phyloP scores from a whole-genome alignment of 2,329 filamentous ascomycete species.

The Monosporascus sp. region DNA sequence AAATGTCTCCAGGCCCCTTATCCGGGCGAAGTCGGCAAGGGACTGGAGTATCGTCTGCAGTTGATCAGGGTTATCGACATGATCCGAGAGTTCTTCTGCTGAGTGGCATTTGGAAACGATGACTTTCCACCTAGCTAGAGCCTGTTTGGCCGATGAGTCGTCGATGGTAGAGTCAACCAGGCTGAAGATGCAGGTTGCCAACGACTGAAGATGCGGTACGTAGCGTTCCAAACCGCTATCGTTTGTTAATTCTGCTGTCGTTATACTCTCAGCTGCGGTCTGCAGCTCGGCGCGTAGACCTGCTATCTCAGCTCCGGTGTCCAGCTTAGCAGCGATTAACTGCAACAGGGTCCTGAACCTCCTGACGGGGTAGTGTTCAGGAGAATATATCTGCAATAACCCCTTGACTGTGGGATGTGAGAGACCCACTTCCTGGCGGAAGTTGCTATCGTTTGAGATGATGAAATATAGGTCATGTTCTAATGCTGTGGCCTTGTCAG shows the following conservation, averaged over 20 bases:
- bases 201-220: slow-evolving; percentile 43
- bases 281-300: slow-evolving; percentile 37
- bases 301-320: slow-evolving; percentile 33
- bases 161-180: slow-evolving; percentile 36
- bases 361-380: slow-evolving; percentile 47
- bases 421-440: slow-evolving; percentile 31
- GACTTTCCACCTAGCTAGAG: slow-evolving; percentile 40
- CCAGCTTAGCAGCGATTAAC: slow-evolving; percentile 45
- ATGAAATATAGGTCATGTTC: slow-evolving; percentile 56
- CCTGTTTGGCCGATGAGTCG: slow-evolving; percentile 26
- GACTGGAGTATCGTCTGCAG: slow-evolving; percentile 48
- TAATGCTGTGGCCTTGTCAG: slow-evolving; percentile 52
- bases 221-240: slow-evolving; percentile 41
- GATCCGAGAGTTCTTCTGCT: slow-evolving; percentile 35
- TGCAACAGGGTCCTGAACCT: slow-evolving; percentile 47
- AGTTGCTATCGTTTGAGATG: slow-evolving; percentile 29
- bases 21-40: slow-evolving; percentile 45
- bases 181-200: slow-evolving; percentile 39
- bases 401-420: slow-evolving; percentile 42
- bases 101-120: slow-evolving; percentile 36
- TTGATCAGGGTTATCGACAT: slow-evolving; percentile 45
- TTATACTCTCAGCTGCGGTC: slow-evolving; percentile 31
- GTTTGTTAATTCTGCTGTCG: slow-evolving; percentile 35
- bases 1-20: slow-evolving; percentile 44
- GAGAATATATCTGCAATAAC: slow-evolving; percentile 45